phyloP scores from a whole-genome alignment of 2,329 filamentous ascomycete species.

The Drechslerella dactyloides region DNA sequence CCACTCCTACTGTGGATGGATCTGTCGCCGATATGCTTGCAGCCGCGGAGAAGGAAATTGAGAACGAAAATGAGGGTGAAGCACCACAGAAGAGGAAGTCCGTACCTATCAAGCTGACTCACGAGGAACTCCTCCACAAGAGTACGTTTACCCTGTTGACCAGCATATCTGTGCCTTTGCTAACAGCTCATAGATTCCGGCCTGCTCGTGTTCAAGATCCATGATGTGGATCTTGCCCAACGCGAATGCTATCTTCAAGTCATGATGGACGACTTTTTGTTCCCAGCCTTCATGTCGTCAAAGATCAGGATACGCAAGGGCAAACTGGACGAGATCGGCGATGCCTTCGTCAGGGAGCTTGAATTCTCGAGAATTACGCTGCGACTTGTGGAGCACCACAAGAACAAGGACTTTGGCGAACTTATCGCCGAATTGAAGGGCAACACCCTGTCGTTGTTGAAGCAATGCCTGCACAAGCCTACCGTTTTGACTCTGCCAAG shows the following conservation, averaged over 20 bases:
- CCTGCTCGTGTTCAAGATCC: constrained; percentile 89
- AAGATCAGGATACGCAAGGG: constrained; percentile 72
- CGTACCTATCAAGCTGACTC: constrained; percentile 78
- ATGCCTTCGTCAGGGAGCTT: constrained; percentile 95
- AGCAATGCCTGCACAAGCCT: constrained; percentile 84
- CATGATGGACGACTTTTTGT: constrained; percentile 91
- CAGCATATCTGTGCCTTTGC: constrained; percentile 56
- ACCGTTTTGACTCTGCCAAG: constrained; percentile 81
- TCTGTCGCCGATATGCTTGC: constrained; percentile 61
- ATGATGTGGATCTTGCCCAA: constrained; percentile 83
- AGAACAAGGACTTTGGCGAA: constrained; percentile 72
- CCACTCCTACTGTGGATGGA: constrained; percentile 53
- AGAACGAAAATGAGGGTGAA: constrained; percentile 57
- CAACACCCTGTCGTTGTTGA: constrained; percentile 83
- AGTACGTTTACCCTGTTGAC: constrained; percentile 59
- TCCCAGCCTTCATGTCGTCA: constrained; percentile 83
- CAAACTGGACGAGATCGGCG: constrained; percentile 87
- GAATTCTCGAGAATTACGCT: constrained; percentile 93
- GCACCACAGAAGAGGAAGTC: constrained; percentile 62
- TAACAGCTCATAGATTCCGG: constrained; percentile 71
- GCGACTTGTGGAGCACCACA: constrained; percentile 79
- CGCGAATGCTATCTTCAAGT: constrained; percentile 81
- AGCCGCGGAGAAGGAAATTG: constrained; percentile 59
- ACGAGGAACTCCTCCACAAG: constrained; percentile 81
- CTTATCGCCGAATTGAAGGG: constrained; percentile 82